These are phyloP conservation scores for Alloteropsis semialata DNA, from an alignment of 176 grass and related monocot genomes.

Conservation along the genomic window DNA sequence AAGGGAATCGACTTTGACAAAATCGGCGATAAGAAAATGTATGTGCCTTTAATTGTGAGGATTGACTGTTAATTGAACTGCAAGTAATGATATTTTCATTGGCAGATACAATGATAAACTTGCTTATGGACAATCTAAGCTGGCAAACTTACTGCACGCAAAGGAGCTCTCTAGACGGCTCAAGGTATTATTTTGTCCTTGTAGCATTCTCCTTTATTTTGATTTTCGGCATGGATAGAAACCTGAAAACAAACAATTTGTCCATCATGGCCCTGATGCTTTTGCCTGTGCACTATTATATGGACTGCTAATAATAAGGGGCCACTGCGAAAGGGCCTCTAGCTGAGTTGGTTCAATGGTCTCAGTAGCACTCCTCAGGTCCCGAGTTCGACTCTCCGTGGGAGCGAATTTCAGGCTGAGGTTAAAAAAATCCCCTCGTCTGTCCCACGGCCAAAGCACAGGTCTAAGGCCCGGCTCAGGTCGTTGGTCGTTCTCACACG, in stretches of 20 bases:
- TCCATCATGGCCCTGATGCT: neutral
- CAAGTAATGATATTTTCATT: constrained; percentile 32
- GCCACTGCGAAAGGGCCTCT: no score
- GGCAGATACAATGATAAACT: constrained; percentile 84
- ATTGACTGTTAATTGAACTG: neutral
- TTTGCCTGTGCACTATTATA: neutral
- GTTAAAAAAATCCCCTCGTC: no score
- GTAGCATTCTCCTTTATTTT: no score
- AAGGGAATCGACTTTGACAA: constrained; percentile 73
- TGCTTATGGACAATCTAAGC: constrained; percentile 94
- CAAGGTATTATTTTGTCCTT: constrained; percentile 50
- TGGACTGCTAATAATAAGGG: neutral
- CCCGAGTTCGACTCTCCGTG: no score
- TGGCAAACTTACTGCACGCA: constrained; percentile 84
- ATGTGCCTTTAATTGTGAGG: constrained; percentile 14
- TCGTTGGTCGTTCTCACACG: no score
- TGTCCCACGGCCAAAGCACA: no score
- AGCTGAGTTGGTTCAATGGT: no score
- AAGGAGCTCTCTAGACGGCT: constrained; percentile 83
- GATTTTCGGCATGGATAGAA: constrained; percentile 9
- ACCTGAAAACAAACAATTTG: constrained; percentile 21
- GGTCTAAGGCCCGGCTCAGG: no score
- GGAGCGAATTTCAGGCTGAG: no score
- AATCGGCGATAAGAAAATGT: constrained; percentile 61
- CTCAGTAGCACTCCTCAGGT: no score